phyloP scores from a whole-genome alignment of 2,329 filamentous ascomycete genomes.

The Dactylellina haptotyla region DNA sequence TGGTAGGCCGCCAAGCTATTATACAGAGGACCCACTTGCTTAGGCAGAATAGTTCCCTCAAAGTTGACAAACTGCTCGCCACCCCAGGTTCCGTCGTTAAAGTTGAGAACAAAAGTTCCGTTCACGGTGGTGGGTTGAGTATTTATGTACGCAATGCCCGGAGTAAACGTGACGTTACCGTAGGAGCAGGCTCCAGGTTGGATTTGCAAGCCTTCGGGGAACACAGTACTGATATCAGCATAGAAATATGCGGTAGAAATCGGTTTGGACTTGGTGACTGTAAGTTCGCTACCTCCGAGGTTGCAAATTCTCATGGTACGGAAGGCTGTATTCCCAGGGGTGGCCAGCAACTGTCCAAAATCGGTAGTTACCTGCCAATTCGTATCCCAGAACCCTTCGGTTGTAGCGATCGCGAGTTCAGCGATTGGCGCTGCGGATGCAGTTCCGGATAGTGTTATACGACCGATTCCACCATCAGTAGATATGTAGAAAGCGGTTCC shows the following conservation, averaged over 20 bases:
- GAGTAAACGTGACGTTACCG: constrained; percentile 60
- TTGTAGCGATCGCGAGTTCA: constrained; percentile 60
- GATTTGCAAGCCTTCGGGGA: constrained; percentile 57
- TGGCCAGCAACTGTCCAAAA: constrained; percentile 3
- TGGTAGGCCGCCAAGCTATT: constrained; percentile 63
- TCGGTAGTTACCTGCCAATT: constrained; percentile 53
- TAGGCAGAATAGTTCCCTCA: constrained; percentile 65
- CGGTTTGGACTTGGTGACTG: constrained; percentile 61
- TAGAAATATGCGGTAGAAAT: constrained; percentile 26
- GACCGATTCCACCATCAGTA: constrained; percentile 60
- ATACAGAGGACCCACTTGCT: constrained; percentile 65
- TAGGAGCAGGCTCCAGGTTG: constrained; percentile 58
- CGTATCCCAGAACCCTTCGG: constrained; percentile 60
- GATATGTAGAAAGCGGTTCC: constrained; percentile 61
- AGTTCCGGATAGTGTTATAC: constrained; percentile 59
- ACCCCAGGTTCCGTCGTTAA: constrained; percentile 66
- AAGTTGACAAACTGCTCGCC: constrained; percentile 68
- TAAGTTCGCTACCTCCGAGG: constrained; percentile 60
- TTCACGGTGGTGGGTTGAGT: constrained; percentile 56
- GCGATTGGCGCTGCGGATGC: constrained; percentile 60
- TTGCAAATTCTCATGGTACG: constrained; percentile 61
- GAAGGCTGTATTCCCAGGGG: constrained; percentile 58
- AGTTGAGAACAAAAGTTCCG: constrained; percentile 66
- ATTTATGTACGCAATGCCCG: constrained; percentile 35
- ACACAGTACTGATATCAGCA: constrained; percentile 28